Evolutionary conservation across 352 stramenopile genomes (phyloP).

Genomic region (Globisporangium yorkense): DNA sequence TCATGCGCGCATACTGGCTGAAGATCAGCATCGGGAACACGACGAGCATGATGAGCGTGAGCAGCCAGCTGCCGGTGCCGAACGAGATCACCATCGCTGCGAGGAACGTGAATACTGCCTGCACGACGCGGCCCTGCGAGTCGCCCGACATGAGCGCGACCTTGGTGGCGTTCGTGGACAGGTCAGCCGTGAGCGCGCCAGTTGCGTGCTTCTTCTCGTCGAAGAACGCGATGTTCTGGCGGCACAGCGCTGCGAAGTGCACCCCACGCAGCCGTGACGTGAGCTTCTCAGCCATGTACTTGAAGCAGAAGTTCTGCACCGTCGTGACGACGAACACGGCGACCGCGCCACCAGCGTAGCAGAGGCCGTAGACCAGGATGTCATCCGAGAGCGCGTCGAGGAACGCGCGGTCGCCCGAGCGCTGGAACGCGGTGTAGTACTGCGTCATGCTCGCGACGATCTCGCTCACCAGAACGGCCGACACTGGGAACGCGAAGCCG

Average conservation of each 20-base stretch:
- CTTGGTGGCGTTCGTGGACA: slow-evolving; percentile 45
- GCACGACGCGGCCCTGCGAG: slow-evolving; percentile 35
- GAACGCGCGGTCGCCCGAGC: slow-evolving; percentile 13
- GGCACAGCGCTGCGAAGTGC: slow-evolving; percentile 39
- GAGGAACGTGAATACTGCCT: slow-evolving; percentile 34
- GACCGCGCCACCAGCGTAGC: slow-evolving; percentile 23
- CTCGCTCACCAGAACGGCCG: slow-evolving; percentile 25
- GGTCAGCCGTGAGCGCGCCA: slow-evolving; percentile 41
- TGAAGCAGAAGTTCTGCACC: slow-evolving; percentile 36
- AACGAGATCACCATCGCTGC: slow-evolving; percentile 13
- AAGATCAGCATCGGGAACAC: slow-evolving; percentile 16
- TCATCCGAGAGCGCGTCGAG: slow-evolving; percentile 20
- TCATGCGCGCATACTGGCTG: slow-evolving; percentile 22
- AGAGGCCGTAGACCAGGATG: slow-evolving; percentile 23
- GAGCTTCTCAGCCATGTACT: slow-evolving; percentile 47
- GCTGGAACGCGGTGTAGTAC: slow-evolving; percentile 23
- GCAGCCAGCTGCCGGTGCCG: slow-evolving; percentile 10
- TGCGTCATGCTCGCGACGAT: slow-evolving; percentile 28
- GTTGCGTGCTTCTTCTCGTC: slow-evolving; percentile 46
- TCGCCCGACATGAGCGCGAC: slow-evolving; percentile 34
- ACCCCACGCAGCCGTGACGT: slow-evolving; percentile 36
- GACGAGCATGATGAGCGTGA: slow-evolving; percentile 14
- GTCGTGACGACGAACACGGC: slow-evolving; percentile 24
- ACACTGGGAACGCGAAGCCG: slow-evolving; percentile 25
- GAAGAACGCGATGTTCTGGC: slow-evolving; percentile 63